phyloP scores from a whole-genome alignment of 768 basidiomycete genomes.

The Termitomyces sp. region DNA sequence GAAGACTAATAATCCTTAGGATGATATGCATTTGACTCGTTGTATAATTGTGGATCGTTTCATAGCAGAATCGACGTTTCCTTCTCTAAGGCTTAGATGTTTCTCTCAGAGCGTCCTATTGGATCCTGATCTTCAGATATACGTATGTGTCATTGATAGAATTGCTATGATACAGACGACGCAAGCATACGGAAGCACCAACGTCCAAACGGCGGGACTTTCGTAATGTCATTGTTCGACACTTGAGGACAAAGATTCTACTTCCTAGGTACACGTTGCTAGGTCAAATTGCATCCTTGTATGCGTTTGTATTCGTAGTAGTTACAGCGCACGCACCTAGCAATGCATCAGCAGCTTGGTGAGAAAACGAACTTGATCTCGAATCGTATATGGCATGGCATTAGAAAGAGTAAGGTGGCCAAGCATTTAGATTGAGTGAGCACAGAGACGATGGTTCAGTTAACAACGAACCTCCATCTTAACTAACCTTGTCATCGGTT shows the following conservation, averaged over 20 bases:
- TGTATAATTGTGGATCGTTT: neutral
- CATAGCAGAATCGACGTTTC: neutral
- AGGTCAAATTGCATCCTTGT: constrained; percentile 62
- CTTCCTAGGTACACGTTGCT: constrained; percentile 50
- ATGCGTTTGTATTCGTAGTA: constrained; percentile 59
- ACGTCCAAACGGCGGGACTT: neutral
- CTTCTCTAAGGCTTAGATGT: neutral
- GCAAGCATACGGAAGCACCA: neutral
- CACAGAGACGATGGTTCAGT: too few species aligned
- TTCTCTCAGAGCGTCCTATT: neutral
- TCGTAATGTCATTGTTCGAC: too few species aligned
- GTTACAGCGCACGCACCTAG: too few species aligned
- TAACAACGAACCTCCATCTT: too few species aligned
- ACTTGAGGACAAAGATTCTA: neutral
- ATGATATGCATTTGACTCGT: neutral
- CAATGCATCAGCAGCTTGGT: constrained; percentile 45
- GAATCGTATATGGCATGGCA: too few species aligned
- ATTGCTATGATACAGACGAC: neutral
- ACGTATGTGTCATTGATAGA: too few species aligned
- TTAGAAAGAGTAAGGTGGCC: too few species aligned
- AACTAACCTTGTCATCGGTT: too few species aligned
- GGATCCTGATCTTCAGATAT: neutral
- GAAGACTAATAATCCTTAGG: neutral
- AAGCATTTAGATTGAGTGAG: too few species aligned
- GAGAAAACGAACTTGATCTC: too few species aligned